phyloP scores from a whole-genome alignment of 805 yeast genomes.

The Groenewaldozyma salmanticensis region DNA sequence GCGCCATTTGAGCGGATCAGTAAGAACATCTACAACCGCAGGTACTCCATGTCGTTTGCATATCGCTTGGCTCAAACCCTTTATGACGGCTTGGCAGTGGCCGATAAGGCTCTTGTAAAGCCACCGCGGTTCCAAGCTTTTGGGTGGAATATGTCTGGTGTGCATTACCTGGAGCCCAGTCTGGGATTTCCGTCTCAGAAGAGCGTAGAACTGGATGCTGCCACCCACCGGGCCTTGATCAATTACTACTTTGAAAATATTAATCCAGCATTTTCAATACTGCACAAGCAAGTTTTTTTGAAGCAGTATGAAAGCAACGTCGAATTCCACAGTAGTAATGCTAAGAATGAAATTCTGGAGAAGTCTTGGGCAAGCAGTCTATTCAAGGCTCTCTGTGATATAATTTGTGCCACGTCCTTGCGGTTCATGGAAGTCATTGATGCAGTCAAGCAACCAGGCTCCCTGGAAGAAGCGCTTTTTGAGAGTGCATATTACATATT shows the following conservation, averaged over 20 bases:
- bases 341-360: slow-evolving; percentile 2
- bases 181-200: slow-evolving; percentile 21
- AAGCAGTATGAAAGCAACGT: slow-evolving; percentile 38
- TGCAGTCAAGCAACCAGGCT: slow-evolving; percentile 14
- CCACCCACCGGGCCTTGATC: slow-evolving; percentile 22
- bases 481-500: slow-evolving; percentile 32
- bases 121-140: slow-evolving; percentile 47
- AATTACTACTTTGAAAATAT: slow-evolving; percentile 38
- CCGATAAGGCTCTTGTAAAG: slow-evolving; percentile 16
- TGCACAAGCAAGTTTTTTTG: slow-evolving; percentile 45
- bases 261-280: slow-evolving; percentile 43
- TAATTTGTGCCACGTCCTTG: slow-evolving; percentile 41
- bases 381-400: slow-evolving; percentile 41
- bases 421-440: slow-evolving; percentile 38
- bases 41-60: not conserved
- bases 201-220: slow-evolving; percentile 3
- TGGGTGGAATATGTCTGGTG: slow-evolving; percentile 58
- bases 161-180: slow-evolving; percentile 34
- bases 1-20: not conserved
- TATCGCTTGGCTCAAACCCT: not conserved
- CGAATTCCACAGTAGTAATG: too few relatives aligned
- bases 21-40: slow-evolving; percentile 2
- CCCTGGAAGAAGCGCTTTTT: slow-evolving; percentile 36
- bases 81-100: not conserved
- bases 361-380: slow-evolving; percentile 22